Conservation (phyloP, 1,139 yeast species). For the Candida albicans region DNA sequence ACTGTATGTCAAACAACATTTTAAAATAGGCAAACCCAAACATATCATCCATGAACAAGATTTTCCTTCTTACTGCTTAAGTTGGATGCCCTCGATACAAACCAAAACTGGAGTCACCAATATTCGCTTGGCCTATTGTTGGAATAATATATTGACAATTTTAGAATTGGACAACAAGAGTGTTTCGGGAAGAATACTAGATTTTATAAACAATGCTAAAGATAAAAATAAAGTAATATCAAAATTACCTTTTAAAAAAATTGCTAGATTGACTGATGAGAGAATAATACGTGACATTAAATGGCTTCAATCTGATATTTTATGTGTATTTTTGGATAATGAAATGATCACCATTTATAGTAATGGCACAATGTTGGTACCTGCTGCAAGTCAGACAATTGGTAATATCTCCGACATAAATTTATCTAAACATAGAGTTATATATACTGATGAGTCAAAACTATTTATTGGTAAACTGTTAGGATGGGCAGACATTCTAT, state of each 20-base stretch:
- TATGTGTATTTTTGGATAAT: constrained; percentile 36
- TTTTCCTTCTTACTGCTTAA: constrained; percentile 20
- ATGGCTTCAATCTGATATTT: constrained; percentile 58
- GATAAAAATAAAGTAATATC: constrained; percentile 42
- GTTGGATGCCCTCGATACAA: constrained; percentile 56
- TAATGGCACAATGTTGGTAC: constrained; percentile 5
- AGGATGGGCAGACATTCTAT: constrained; percentile 73
- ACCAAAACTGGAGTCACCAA: constrained; percentile 22
- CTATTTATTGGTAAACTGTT: constrained; percentile 55
- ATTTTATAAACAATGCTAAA: constrained; percentile 33
- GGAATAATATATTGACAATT: constrained; percentile 59
- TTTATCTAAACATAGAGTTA: constrained; percentile 28
- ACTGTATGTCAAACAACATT: constrained; percentile 40
- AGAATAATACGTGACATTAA: constrained; percentile 47
- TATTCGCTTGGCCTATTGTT: constrained; percentile 65
- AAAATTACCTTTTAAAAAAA: constrained; percentile 40
- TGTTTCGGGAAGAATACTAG: constrained; percentile 30
- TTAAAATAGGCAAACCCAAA: constrained; percentile 50
- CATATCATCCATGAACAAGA: constrained; percentile 12
- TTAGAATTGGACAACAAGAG: constrained; percentile 47
- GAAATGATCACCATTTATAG: constrained; percentile 13
- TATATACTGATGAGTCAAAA: constrained; percentile 16
- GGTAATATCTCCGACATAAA: constrained; percentile 18
- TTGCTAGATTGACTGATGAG: constrained; percentile 45
- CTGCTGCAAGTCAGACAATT: constrained; percentile 8